Base-by-base conservation (phyloP, 2,329 filamentous ascomycete genomes). In the Alternaria arborescens region DNA sequence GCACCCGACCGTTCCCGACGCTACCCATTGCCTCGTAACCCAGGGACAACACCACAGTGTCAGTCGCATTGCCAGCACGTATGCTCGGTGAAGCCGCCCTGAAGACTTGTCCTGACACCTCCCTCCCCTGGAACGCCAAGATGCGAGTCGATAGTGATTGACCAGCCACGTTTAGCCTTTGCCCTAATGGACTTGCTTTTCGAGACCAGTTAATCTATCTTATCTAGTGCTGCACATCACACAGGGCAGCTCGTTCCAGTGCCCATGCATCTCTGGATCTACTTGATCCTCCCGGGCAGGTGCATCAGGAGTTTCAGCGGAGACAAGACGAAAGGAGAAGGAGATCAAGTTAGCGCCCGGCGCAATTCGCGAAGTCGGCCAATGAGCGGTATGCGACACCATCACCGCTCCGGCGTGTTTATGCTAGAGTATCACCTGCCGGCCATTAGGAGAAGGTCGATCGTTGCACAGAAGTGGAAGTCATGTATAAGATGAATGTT, bases 261-360 rank as follows among this genome's bases (percentile, higher is more conserved):
- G 48, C 36, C 50, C 40, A 36, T 24, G 47, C 52, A 47, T n/a
- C 12, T 28, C 43, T 54, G 50, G 46, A 53, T 60, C 55, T 51
- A 65, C 60, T 58, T 57, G 50, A 58, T 58, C 62, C 26, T 62
- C 52, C 55, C 50, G 56, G 62, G 62, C 62, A 65, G 62, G 62
- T 62, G 60, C 42, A 52, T 58, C 44, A 60, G 55, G 47, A 53
- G 50, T 41, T 53, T 47, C 40, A 47, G 47, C 64, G 62, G 64
- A 66, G 58, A 12, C 47, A 42, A 30, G 51, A 58, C 64, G 4
- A 60, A 66, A 65, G 53, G 26, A 64, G 64, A 66, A 66, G 64
- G 64, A 61, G 55, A 55, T 46, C 30, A 65, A 32, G 41, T 44
- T 65, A 66, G 64, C 62, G 64, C 56, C 55, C 42, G 41, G 24